These are phyloP conservation scores for Vigna angularis DNA, from an alignment of 306 rosid species.

Conservation along the genomic window DNA sequence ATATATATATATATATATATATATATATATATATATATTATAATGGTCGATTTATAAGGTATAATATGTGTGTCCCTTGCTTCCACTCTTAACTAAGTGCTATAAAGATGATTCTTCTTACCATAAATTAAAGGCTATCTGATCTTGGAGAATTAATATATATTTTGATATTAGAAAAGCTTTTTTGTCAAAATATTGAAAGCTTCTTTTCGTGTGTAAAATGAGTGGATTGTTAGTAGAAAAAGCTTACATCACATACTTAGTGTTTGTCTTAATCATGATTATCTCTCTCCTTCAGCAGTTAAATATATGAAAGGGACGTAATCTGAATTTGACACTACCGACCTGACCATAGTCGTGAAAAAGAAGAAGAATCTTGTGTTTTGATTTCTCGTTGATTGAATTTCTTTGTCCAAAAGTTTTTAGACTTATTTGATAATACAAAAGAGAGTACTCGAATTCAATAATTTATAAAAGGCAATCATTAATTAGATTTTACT, in stretches of 20 bases:
- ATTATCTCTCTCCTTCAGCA: neutral
- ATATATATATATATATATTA: too few species aligned
- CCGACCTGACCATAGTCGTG: neutral
- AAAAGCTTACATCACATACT: neutral
- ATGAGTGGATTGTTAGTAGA: conserved; percentile 33
- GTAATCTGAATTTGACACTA: neutral
- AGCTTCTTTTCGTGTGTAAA: neutral
- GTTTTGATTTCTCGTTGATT: conserved; percentile 19
- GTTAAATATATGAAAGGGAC: conserved; percentile 16
- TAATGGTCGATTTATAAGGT: too few species aligned
- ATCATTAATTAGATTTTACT: too few species aligned
- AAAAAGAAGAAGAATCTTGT: conserved; percentile 18
- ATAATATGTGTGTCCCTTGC: too few species aligned
- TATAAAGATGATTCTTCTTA: neutral
- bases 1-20: too few species aligned
- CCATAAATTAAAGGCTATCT: neutral
- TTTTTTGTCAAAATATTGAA: neutral
- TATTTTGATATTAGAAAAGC: neutral
- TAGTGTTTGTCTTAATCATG: conserved; percentile 6
- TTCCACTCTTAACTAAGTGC: too few species aligned
- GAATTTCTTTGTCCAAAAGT: conserved; percentile 20
- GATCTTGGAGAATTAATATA: neutral
- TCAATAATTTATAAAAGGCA: too few species aligned
- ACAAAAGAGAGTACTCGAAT: too few species aligned
- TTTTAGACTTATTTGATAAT: neutral